Evolutionary conservation across 139 green algal species (phyloP).

Genomic region (Nannochloris sp.): DNA sequence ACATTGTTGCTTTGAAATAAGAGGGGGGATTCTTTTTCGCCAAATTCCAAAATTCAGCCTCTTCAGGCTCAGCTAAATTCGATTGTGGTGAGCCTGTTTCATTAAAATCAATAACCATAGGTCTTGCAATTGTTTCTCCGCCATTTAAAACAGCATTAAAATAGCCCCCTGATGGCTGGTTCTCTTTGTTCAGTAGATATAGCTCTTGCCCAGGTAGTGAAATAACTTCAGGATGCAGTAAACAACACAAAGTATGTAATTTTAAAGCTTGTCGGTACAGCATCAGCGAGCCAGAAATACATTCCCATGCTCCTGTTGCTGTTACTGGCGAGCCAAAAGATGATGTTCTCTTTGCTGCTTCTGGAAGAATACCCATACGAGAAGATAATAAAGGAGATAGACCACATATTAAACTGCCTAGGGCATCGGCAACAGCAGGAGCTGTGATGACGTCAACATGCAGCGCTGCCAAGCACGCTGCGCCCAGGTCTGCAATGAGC

Average conservation of each 20-base stretch:
- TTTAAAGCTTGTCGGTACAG: constrained; percentile 6
- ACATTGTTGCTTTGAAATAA: not conserved
- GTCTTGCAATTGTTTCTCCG: too few species aligned
- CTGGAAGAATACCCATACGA: too few species aligned
- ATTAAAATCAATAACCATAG: too few species aligned
- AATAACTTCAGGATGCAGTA: constrained; percentile 14
- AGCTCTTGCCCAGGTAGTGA: not conserved
- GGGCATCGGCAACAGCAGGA: constrained; percentile 5
- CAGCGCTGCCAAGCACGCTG: constrained; percentile 12
- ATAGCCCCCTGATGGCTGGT: not conserved
- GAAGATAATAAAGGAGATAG: too few species aligned
- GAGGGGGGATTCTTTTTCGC: not conserved
- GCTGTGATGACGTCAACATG: constrained; percentile 14
- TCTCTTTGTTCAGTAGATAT: too few species aligned
- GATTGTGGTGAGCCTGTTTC: too few species aligned
- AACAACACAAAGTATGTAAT: constrained; percentile 12
- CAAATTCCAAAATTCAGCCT: not conserved
- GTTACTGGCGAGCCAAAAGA: too few species aligned
- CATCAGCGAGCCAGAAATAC: constrained; percentile 1
- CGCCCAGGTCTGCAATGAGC: not conserved
- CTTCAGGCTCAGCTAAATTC: too few species aligned
- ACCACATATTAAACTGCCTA: too few species aligned
- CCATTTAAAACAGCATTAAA: too few species aligned
- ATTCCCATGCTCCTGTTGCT: too few species aligned
- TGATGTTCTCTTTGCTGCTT: too few species aligned